Percentiles rank a stretch among this genome's conserved stretches.
Evolutionary conservation across 1,284 basidiomycete species (phyloP).

Genomic region (Polyporus tsugae): DNA sequence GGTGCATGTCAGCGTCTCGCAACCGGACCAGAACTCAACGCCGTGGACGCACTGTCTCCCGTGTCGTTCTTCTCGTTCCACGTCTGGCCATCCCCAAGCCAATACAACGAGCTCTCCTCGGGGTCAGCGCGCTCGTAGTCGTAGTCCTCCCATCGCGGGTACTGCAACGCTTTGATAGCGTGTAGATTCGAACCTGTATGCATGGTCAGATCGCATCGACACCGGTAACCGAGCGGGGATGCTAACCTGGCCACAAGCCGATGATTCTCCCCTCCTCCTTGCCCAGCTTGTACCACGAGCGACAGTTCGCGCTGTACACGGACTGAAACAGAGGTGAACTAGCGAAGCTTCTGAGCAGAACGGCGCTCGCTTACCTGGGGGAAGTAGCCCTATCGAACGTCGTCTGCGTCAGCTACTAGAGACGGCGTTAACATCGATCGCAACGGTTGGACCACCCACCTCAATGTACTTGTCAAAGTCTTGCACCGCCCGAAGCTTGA

Average conservation of each 20-base stretch:
- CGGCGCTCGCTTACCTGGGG: slow-evolving; percentile 9
- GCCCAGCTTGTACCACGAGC: slow-evolving; percentile 73
- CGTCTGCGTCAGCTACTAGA: neutral
- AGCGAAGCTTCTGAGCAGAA: too few relatives aligned
- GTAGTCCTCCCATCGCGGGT: slow-evolving; percentile 75
- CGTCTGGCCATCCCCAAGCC: slow-evolving; percentile 58
- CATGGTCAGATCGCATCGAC: too few relatives aligned
- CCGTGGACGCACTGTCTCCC: slow-evolving; percentile 55
- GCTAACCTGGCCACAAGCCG: slow-evolving; percentile 65
- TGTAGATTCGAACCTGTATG: slow-evolving; percentile 59
- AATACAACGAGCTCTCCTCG: slow-evolving; percentile 59
- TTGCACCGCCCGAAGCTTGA: neutral
- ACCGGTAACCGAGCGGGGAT: neutral
- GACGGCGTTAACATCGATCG: neutral
- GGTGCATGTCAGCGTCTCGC: neutral
- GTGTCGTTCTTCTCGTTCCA: slow-evolving; percentile 50
- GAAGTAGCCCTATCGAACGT: slow-evolving; percentile 16
- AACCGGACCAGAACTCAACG: neutral
- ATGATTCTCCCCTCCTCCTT: slow-evolving; percentile 63
- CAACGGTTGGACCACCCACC: neutral
- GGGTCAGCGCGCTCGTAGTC: slow-evolving; percentile 58
- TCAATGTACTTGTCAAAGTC: slow-evolving; percentile 7
- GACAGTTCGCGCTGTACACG: slow-evolving; percentile 64
- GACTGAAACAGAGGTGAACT: slow-evolving; percentile 47
- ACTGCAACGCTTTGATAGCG: slow-evolving; percentile 54